Conservation (phyloP, 305 asterid species). For the Nicotiana rustica region DNA sequence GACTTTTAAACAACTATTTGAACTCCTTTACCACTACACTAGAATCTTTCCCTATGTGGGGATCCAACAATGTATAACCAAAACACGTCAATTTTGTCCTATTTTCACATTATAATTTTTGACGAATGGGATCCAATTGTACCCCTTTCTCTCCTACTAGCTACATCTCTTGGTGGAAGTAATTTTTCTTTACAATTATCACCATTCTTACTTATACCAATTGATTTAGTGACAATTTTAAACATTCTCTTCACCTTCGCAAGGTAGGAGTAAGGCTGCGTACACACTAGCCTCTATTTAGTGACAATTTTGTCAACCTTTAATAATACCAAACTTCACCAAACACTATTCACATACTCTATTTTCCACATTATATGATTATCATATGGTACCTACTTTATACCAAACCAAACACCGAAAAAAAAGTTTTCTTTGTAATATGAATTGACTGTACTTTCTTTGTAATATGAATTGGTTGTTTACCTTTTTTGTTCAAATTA, state of each 20-base stretch:
- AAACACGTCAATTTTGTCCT: too few species aligned
- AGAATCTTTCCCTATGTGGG: too few species aligned
- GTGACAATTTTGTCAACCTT: background rate
- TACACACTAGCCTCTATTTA: background rate
- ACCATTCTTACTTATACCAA: background rate
- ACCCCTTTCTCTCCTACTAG: too few species aligned
- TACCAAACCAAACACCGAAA: background rate
- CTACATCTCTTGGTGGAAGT: background rate
- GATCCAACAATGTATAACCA: too few species aligned
- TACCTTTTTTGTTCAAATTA: constrained; percentile 24
- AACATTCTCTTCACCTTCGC: too few species aligned
- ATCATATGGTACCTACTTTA: background rate
- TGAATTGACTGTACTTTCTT: background rate
- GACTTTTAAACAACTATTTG: too few species aligned
- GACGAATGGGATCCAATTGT: too few species aligned
- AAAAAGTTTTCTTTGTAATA: constrained; percentile 24
- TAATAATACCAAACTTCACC: background rate
- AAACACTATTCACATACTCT: constrained; percentile 2
- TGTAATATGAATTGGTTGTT: constrained; percentile 32
- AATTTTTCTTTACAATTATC: background rate
- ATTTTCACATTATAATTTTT: too few species aligned
- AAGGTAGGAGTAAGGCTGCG: too few species aligned
- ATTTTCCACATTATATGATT: background rate
- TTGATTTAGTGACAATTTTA: background rate
- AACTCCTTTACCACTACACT: too few species aligned